Base-by-base conservation (phyloP, 1,284 basidiomycete genomes). In the Inonotus hispidus region DNA sequence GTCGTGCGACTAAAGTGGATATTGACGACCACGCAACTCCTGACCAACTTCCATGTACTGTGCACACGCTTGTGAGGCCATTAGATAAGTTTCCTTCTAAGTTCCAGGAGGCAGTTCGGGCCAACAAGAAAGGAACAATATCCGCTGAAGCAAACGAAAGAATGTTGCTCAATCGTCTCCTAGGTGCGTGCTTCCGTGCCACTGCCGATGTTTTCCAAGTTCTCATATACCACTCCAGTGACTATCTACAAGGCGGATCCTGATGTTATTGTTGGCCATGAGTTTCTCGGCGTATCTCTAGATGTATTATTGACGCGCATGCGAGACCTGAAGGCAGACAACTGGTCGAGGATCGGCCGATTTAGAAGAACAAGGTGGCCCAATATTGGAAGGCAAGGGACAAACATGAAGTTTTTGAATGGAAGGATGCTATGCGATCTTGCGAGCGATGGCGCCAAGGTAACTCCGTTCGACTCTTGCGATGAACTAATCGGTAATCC, bases 311-410 rank as follows among this genome's bases (percentile, higher is more conserved):
- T 99, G 25, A 88, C 93, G 69, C 88, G 97, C 0, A 91, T 99
- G 88, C 84, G 87, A 65, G 93, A 97, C 65, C 81, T 93, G 49
- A 93, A 93, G 70, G 84, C 84, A 13, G 92, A 97, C 58, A 91
- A 98, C 70, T 98, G 93, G 93, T 95, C 93, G 19, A 84, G 93
- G 37, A 83, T 99, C 23, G 93, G 96, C 38, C 84, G 97, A n/a
- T 93, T 98, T 77, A 82, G 93, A 61, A 81, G 94, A 45, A 84
- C 87, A 19, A 89, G 82, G 67, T 93, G 88, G 88, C 92, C 93
- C 8, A 81, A 78, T 50, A 89, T 94, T 52, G 88, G 88, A 38
- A 87, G 83, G 70, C 90, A 96, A 66, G 94, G 93, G 0, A 85
- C 85, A 21, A 98, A 98, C 69, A 75, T 93, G 43, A 85, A 82